Base-by-base conservation (phyloP, 225 moss, liverwort and hornwort genomes). In the Sphagnum contortum region DNA sequence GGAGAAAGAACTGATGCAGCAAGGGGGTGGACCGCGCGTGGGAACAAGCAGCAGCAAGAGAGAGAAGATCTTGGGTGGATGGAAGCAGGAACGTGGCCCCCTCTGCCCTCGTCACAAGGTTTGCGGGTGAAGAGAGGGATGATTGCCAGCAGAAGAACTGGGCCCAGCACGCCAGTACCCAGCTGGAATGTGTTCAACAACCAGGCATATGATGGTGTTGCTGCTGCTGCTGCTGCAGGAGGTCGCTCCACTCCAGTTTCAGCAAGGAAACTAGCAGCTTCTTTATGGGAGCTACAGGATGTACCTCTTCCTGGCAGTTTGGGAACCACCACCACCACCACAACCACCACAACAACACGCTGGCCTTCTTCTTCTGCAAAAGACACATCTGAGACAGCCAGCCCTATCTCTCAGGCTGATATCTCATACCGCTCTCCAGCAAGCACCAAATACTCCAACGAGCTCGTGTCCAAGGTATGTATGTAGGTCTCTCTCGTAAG, bases 201-300 rank as follows among this genome's bases (percentile, higher is more conserved):
- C 69, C 96, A 92, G 55, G 87, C 90, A 72, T 96, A 87, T 66
- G 96, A 96, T 74, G 92, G 96, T 70, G 88, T 96, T 61, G 89
- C 96, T 61, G 96, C 91, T 5, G 95, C 92, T 6, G 92, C 96
- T 29, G 82, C 87, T 8, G 81, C 84, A 13, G 83, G 86, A 5
- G 90, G 86, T 57, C 72, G 83, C 45, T 76, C 79, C 2, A 74
- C 80, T 5, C 75, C 90, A 56, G 87, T 96, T n/a, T 90, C 96
- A 6, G 96, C 96, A 69, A 88, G 96, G 57, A 92, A 92, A 60
- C 92, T 96, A 0, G 96, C 96, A 48, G 92, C 92, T 67, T 90
- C 88, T 11, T 65, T 96, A 49, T 96, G 96, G 96, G 96, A 92
- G 71, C 87, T 96, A 3, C 96, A 96, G 72, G 96, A 96, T 63